Evolutionary conservation across 1,139 yeast genomes (phyloP).

Genomic region (Sugiyamaella neomexicana): DNA sequence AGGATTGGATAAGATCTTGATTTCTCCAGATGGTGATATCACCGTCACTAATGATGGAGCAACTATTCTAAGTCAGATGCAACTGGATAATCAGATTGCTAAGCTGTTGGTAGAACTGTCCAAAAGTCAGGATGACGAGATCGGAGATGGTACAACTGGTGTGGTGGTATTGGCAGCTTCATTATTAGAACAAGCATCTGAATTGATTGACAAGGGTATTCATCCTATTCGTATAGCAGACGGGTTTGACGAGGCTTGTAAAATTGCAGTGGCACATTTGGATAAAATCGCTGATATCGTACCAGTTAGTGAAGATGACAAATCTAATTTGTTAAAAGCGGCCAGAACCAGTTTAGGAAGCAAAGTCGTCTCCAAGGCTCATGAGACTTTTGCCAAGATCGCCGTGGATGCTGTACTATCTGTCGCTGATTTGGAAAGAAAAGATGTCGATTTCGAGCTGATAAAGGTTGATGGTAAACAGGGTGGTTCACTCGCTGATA

Average conservation of each 20-base stretch:
- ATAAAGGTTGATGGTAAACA: slow-evolving; percentile 94
- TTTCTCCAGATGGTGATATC: slow-evolving; percentile 94
- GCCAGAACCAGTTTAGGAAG: slow-evolving; percentile 95
- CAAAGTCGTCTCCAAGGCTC: slow-evolving; percentile 91
- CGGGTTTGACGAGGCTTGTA: slow-evolving; percentile 97
- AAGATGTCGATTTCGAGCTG: slow-evolving; percentile 94
- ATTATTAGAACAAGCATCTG: slow-evolving; percentile 88
- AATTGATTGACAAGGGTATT: slow-evolving; percentile 92
- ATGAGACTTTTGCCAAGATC: slow-evolving; percentile 91
- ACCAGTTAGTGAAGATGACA: slow-evolving; percentile 40
- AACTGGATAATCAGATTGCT: slow-evolving; percentile 93
- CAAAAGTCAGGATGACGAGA: slow-evolving; percentile 95
- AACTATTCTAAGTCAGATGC: slow-evolving; percentile 94
- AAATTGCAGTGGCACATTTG: slow-evolving; percentile 75
- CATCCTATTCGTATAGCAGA: slow-evolving; percentile 97
- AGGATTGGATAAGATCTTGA: slow-evolving; percentile 94
- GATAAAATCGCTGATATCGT: slow-evolving; percentile 72
- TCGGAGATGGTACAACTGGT: slow-evolving; percentile 99
- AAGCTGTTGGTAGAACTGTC: slow-evolving; percentile 91
- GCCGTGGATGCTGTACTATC: slow-evolving; percentile 95
- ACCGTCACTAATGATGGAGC: slow-evolving; percentile 99
- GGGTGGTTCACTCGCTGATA: slow-evolving; percentile 90
- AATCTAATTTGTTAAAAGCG: slow-evolving; percentile 67
- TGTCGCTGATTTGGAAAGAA: slow-evolving; percentile 88
- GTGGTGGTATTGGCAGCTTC: slow-evolving; percentile 97